phyloP scores from a whole-genome alignment of 345 rosid species.

The Anacardium occidentale region DNA sequence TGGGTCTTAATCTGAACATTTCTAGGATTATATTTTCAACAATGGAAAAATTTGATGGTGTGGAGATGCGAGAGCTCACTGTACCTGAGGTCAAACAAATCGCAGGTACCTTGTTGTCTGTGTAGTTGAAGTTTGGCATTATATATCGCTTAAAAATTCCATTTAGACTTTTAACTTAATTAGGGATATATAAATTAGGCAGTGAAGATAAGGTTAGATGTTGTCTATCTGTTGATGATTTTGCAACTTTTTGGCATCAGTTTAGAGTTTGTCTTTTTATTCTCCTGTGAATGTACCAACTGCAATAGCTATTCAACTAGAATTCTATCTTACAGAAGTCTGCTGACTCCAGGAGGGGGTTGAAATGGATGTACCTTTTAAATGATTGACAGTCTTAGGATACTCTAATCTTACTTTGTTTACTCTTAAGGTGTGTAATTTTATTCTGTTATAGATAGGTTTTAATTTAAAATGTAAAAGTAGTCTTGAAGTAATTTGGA shows the following conservation, averaged over 20 bases:
- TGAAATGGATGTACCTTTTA: too few relatives aligned
- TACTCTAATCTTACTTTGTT: too few relatives aligned
- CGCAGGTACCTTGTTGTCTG: conserved; percentile 52
- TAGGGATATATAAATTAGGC: neutral
- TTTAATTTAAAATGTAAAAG: too few relatives aligned
- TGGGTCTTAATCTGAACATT: conserved; percentile 93
- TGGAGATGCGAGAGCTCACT: conserved; percentile 63
- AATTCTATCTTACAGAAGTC: too few relatives aligned
- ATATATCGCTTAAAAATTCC: neutral
- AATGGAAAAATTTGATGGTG: conserved; percentile 73
- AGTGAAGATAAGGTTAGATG: neutral
- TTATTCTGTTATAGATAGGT: too few relatives aligned
- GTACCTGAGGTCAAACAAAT: conserved; percentile 91
- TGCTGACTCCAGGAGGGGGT: too few relatives aligned
- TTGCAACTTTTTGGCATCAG: neutral
- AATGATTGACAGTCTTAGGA: too few relatives aligned
- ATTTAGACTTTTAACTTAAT: neutral
- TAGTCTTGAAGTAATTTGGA: neutral
- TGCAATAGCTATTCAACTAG: neutral
- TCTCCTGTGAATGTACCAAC: neutral
- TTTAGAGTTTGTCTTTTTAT: neutral
- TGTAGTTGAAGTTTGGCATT: neutral
- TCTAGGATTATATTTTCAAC: conserved; percentile 87
- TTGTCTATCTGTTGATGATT: neutral
- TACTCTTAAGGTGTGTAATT: too few relatives aligned